Evolutionary conservation across 1,139 yeast species (phyloP), one percentile per base, ranked within the genome.

Genomic region (Taphrina flavorubra): DNA sequence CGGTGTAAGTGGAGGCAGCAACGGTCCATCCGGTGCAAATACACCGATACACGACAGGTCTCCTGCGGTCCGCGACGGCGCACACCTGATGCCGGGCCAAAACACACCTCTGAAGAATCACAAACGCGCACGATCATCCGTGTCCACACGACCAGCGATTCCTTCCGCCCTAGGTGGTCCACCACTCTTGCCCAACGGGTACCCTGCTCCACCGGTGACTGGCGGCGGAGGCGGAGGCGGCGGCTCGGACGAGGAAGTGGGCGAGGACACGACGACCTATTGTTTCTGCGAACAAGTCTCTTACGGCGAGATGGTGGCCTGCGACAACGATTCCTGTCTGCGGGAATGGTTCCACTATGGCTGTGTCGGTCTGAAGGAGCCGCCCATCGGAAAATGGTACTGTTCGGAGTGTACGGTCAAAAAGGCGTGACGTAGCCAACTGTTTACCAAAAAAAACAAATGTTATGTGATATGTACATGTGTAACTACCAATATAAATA

Each of bases 291-390:
- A 89, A 74, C 85, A 90, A 72, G 92, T 89, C 0, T 89, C 96
- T 0, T 89, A 87, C 79, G 97, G 97, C 13, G 90, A 90, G 73
- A 91, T 91, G 97, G 87, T 91, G 78, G 97, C 96, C 0, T 91
- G 97, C 77, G 97, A 91, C 76, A 89, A 89, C 74, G 86, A 85
- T 20, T 87, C 87, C 72, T 91, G 97, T 80, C 85, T 87, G 72
- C 87, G 82, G 74, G 97, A 90, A 77, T 91, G 97, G 97, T 91
- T 90, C 77, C 89, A 86, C 75, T 85, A 84, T 73, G 84, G 81
- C 47, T 91, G 97, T 80, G 96, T 91, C 64, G 96, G 96, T 1
- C 83, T 91, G 40, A 76, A 75, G 59, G 80, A 78, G 63, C 81
- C 81, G 2, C 81, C 81, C 8, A 72, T 75, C n/a, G 81, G 81